These are phyloP conservation scores for Trichoderma sp. DNA, from an alignment of 2,329 filamentous ascomycete genomes.

Conservation along the genomic window DNA sequence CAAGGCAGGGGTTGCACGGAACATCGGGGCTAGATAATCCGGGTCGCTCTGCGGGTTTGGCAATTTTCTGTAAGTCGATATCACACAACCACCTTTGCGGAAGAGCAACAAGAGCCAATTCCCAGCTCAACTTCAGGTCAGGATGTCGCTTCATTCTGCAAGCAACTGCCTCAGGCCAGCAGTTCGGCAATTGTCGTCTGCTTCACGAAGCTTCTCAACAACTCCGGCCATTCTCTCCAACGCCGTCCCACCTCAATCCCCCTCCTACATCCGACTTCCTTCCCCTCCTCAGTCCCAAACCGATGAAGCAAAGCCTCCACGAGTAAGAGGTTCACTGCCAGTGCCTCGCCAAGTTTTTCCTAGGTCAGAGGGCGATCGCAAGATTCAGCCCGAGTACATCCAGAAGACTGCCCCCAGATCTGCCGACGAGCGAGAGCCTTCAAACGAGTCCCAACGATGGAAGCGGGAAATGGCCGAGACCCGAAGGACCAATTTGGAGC, in stretches of 20 bases:
- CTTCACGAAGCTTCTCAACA: constrained; percentile 35
- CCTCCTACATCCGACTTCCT: constrained; percentile 81
- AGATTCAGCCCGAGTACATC: constrained; percentile 62
- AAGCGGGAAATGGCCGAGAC: constrained; percentile 70
- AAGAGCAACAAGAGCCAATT: not conserved
- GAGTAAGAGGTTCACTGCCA: constrained; percentile 76
- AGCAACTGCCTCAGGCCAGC: constrained; percentile 29
- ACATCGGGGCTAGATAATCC: constrained; percentile 14
- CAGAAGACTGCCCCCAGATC: constrained; percentile 57
- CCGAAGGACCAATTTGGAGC: constrained; percentile 68
- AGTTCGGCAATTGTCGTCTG: constrained; percentile 28
- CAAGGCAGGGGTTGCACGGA: not conserved
- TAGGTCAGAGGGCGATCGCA: constrained; percentile 53
- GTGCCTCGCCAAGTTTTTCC: constrained; percentile 79
- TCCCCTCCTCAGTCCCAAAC: constrained; percentile 75
- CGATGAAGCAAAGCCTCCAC: constrained; percentile 45
- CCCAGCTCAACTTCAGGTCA: not conserved
- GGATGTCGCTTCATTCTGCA: constrained; percentile 32
- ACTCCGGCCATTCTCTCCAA: constrained; percentile 43
- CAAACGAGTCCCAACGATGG: constrained; percentile 52
- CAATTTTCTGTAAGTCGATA: constrained; percentile 21
- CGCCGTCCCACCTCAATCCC: constrained; percentile 79
- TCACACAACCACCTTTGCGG: not conserved
- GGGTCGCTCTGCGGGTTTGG: constrained; percentile 1
- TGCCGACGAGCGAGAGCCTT: constrained; percentile 37